A percentile compares a stretch with the other conserved stretches of the same genome.
These are phyloP conservation scores for Escovopsis sp. DNA, from an alignment of 2,329 filamentous ascomycete species.

Conservation along the genomic window DNA sequence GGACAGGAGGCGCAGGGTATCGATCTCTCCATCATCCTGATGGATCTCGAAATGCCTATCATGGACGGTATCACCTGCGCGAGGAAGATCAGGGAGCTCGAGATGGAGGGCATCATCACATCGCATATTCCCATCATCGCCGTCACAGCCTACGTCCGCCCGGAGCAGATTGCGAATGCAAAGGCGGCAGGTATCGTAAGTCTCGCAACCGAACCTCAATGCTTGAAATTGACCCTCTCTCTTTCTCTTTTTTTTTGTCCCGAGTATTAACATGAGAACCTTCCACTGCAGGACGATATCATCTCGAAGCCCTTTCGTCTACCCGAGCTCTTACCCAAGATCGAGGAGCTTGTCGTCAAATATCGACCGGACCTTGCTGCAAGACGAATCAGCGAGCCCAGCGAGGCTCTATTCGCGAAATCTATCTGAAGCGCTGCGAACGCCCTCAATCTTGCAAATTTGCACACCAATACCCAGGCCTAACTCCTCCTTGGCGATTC, in stretches of 20 bases:
- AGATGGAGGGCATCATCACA: conserved; percentile 43
- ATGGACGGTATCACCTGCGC: conserved; percentile 71
- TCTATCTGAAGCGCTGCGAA: too few relatives aligned
- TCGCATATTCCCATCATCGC: conserved; percentile 62
- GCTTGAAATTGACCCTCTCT: neutral
- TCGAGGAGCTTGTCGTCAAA: conserved; percentile 38
- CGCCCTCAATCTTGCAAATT: too few relatives aligned
- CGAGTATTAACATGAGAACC: neutral
- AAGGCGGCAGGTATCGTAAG: conserved; percentile 58
- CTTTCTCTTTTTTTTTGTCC: neutral
- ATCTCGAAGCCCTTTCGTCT: conserved; percentile 72
- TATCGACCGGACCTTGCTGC: conserved; percentile 12
- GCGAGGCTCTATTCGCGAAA: too few relatives aligned
- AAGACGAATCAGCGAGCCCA: neutral
- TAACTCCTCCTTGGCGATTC: too few relatives aligned
- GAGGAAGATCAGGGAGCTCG: conserved; percentile 50
- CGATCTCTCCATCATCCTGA: conserved; percentile 52
- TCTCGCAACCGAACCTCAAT: conserved; percentile 6
- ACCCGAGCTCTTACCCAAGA: conserved; percentile 52
- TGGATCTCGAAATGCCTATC: conserved; percentile 74
- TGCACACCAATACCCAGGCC: too few relatives aligned
- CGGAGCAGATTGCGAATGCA: conserved; percentile 57
- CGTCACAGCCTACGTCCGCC: conserved; percentile 68
- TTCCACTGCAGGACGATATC: conserved; percentile 43
- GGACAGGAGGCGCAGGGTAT: conserved; percentile 30